Percentiles rank a stretch among this genome's conserved stretches.
These are phyloP conservation scores for Anisodus acutangulus DNA, from an alignment of 257 asterid species.

Conservation along the genomic window DNA sequence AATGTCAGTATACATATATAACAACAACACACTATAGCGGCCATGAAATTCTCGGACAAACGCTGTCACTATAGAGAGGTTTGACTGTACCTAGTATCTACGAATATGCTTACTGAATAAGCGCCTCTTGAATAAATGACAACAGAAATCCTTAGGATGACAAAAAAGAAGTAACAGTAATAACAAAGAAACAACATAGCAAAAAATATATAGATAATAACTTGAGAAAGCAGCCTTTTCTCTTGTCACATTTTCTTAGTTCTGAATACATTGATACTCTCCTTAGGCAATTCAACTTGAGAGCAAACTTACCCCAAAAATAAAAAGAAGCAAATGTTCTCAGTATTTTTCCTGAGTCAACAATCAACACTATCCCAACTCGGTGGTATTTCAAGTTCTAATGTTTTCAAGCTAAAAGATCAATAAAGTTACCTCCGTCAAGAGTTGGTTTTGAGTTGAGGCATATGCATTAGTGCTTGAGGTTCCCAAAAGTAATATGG, in stretches of 20 bases:
- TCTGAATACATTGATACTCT: not conserved
- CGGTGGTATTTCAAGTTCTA: not conserved
- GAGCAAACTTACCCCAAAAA: not conserved
- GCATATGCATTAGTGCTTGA: not conserved
- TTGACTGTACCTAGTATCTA: not conserved
- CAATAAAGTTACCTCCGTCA: not conserved
- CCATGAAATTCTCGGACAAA: too few relatives aligned
- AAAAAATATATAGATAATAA: not conserved
- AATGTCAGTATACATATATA: too few relatives aligned
- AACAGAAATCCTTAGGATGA: not conserved
- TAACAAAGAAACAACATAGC: not conserved
- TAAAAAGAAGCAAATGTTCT: not conserved
- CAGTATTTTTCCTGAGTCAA: not conserved
- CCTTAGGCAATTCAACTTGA: not conserved
- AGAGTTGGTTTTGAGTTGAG: slow-evolving; percentile 15
- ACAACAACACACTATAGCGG: too few relatives aligned
- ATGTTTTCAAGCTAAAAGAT: not conserved
- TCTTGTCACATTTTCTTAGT: not conserved
- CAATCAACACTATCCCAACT: not conserved
- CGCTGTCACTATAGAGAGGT: too few relatives aligned
- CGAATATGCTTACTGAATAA: not conserved
- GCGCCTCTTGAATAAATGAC: not conserved
- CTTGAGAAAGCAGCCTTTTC: not conserved
- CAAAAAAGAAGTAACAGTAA: not conserved
- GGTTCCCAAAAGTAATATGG: not conserved